Conservation (phyloP, 345 rosid species). For the Nasturtium officinale region DNA sequence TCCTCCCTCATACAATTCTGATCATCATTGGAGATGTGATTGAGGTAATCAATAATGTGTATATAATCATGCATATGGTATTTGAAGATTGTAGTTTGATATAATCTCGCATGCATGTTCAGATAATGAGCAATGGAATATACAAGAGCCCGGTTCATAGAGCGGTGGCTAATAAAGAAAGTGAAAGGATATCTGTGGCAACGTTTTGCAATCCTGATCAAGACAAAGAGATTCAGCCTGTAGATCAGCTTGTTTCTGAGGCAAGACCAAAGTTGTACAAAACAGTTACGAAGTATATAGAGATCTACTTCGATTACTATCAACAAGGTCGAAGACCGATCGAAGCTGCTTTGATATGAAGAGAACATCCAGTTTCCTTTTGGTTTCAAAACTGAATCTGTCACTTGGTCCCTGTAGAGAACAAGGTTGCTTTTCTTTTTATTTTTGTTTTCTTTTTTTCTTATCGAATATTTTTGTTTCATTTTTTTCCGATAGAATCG, state of each 20-base stretch:
- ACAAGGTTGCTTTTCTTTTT: not conserved
- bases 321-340: constrained; percentile 54
- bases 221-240: constrained; percentile 45
- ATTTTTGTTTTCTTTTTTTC: too few species aligned
- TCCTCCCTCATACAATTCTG: constrained; percentile 50
- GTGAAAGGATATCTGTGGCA: constrained; percentile 53
- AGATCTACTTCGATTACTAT: constrained; percentile 47
- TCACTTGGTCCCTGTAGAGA: not conserved
- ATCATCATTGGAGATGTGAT: constrained; percentile 59
- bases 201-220: constrained; percentile 50
- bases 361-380: not conserved
- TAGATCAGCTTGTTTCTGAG: constrained; percentile 40
- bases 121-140: constrained; percentile 67
- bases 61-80: too few species aligned
- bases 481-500: not conserved
- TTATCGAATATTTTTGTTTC: too few species aligned
- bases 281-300: constrained; percentile 47
- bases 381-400: not conserved
- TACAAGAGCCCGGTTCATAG: constrained; percentile 60
- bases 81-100: too few species aligned
- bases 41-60: too few species aligned
- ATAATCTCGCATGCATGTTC: not conserved
- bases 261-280: constrained; percentile 56
- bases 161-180: constrained; percentile 51
- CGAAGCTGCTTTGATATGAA: constrained; percentile 50